Evolutionary conservation across 768 basidiomycete genomes (phyloP).

Genomic region (Tephrocybe sp.): DNA sequence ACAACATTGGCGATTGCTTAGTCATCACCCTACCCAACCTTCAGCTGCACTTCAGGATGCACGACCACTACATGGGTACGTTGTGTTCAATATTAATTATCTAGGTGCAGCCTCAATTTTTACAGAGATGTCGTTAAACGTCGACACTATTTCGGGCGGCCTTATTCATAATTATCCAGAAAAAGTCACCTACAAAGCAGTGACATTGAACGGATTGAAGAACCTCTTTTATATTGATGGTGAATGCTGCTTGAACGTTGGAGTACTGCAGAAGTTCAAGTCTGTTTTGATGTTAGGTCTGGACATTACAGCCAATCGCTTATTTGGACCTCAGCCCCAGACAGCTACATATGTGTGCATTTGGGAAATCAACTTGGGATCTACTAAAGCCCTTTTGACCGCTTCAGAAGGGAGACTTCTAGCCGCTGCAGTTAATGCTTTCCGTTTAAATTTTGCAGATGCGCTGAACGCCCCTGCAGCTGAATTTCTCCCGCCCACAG

Average conservation of each 20-base stretch:
- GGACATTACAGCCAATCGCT: slow-evolving; percentile 75
- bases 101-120: not conserved
- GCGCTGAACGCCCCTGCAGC: slow-evolving; percentile 75
- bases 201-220: slow-evolving; percentile 17
- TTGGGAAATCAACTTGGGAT: slow-evolving; percentile 84
- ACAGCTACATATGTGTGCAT: slow-evolving; percentile 87
- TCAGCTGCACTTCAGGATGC: slow-evolving; percentile 72
- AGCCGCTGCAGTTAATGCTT: slow-evolving; percentile 49
- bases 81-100: not conserved
- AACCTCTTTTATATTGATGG: slow-evolving; percentile 52
- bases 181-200: slow-evolving; percentile 28
- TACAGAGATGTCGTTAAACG: slow-evolving; percentile 77
- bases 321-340: slow-evolving; percentile 87
- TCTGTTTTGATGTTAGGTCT: slow-evolving; percentile 47
- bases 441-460: slow-evolving; percentile 73
- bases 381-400: slow-evolving; percentile 53
- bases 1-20: slow-evolving; percentile 51
- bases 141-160: slow-evolving; percentile 55
- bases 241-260: slow-evolving; percentile 16
- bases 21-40: slow-evolving; percentile 61
- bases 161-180: slow-evolving; percentile 48
- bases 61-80: slow-evolving; percentile 84
- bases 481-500: slow-evolving; percentile 56
- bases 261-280: not conserved
- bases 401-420: slow-evolving; percentile 53